Evolutionary conservation across 2,329 filamentous ascomycete genomes (phyloP).

Genomic region (Aspergillus calidoustus): DNA sequence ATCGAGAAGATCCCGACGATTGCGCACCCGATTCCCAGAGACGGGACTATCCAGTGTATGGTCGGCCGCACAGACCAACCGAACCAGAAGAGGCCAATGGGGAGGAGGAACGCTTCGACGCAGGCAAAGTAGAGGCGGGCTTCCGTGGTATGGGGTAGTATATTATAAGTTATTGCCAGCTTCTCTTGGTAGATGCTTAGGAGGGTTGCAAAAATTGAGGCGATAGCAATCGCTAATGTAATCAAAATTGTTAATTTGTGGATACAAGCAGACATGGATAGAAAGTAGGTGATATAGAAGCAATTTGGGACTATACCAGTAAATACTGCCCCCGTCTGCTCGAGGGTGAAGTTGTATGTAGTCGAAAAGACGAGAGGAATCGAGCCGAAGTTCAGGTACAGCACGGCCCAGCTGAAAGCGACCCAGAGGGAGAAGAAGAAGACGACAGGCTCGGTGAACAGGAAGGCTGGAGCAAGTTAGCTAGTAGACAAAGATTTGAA

Average conservation of each 20-base stretch:
- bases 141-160: conserved; percentile 61
- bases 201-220: conserved; percentile 66
- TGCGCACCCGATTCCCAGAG: conserved; percentile 71
- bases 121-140: conserved; percentile 82
- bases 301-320: conserved; percentile 38
- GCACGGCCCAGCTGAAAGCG: conserved; percentile 83
- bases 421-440: conserved; percentile 84
- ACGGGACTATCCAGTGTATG: conserved; percentile 73
- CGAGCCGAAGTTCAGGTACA: conserved; percentile 84
- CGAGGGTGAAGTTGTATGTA: conserved; percentile 69
- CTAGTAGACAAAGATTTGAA: background rate
- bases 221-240: conserved; percentile 66
- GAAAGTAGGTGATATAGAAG: too few relatives aligned
- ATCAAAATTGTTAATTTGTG: too few relatives aligned
- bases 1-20: conserved; percentile 87
- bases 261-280: too few relatives aligned
- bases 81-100: conserved; percentile 80
- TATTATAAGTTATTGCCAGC: conserved; percentile 55
- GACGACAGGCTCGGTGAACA: conserved; percentile 67
- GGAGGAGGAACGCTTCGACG: conserved; percentile 73
- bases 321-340: conserved; percentile 74
- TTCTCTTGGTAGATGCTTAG: conserved; percentile 74
- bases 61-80: conserved; percentile 69
- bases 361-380: conserved; percentile 76
- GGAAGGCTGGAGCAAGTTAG: conserved; percentile 46